Evolutionary conservation across 306 rosid genomes (phyloP).

Genomic region (Dicorynia guianensis): DNA sequence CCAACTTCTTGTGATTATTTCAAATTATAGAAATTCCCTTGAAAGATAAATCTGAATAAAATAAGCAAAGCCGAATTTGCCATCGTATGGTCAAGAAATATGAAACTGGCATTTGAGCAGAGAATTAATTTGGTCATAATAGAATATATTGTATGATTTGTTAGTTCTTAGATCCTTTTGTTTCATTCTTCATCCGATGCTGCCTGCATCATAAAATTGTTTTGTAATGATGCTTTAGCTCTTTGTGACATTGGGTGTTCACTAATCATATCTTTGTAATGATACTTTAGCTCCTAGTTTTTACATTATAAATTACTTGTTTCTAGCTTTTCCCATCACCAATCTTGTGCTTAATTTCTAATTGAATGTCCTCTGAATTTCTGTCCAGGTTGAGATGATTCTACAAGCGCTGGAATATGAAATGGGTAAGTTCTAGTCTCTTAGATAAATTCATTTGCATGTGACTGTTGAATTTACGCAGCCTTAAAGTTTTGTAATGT

Average conservation of each 20-base stretch:
- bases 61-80: neutral
- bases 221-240: neutral
- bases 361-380: constrained; percentile 35
- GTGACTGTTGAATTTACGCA: constrained; percentile 2
- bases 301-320: constrained; percentile 17
- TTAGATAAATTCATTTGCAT: constrained; percentile 32
- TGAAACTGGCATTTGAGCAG: neutral
- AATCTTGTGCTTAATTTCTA: constrained; percentile 33
- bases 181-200: neutral
- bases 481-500: constrained; percentile 20
- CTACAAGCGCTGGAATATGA: constrained; percentile 96
- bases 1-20: neutral
- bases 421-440: constrained; percentile 66
- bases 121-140: constrained; percentile 6
- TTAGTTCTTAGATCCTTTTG: neutral
- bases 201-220: neutral
- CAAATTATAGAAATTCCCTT: neutral
- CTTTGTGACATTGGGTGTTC: too few species aligned
- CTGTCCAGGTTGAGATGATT: constrained; percentile 81
- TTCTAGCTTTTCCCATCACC: neutral
- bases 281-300: neutral
- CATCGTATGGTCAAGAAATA: neutral
- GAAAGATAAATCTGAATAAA: constrained; percentile 12
- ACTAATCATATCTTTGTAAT: too few species aligned
- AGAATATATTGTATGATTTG: neutral